Evolutionary conservation across 2,329 filamentous ascomycete genomes (phyloP).

Genomic region (Fusarium sp.): DNA sequence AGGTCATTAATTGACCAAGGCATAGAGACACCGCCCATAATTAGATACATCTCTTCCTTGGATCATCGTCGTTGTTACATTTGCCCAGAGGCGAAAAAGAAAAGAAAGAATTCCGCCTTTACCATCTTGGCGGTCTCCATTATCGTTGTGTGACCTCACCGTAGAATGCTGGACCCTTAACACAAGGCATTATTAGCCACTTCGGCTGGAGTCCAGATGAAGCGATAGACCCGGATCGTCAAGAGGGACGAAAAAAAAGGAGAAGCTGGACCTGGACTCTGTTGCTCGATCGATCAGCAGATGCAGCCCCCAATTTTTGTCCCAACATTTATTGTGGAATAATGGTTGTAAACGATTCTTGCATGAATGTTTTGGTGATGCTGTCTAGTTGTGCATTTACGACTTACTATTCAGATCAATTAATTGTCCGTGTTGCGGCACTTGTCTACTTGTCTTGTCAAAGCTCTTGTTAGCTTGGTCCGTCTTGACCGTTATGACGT

Average conservation of each 20-base stretch:
- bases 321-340: not conserved
- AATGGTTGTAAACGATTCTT: not conserved
- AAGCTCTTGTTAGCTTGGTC: not conserved
- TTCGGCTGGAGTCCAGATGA: not conserved
- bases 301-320: not conserved
- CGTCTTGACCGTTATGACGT: conserved; percentile 13
- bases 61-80: not conserved
- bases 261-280: not conserved
- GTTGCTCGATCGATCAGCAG: not conserved
- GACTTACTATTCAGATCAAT: not conserved
- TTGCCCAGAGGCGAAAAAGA: not conserved
- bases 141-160: not conserved
- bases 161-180: conserved; percentile 1
- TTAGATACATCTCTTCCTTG: not conserved
- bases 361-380: not conserved
- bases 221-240: not conserved
- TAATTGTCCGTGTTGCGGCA: not conserved
- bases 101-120: not conserved
- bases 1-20: not conserved
- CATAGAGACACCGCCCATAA: not conserved
- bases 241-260: not conserved
- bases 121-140: conserved; percentile 9
- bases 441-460: not conserved
- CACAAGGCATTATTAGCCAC: not conserved
- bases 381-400: not conserved